Conservation (phyloP, 257 asterid species). For the Penstemon davidsonii region DNA sequence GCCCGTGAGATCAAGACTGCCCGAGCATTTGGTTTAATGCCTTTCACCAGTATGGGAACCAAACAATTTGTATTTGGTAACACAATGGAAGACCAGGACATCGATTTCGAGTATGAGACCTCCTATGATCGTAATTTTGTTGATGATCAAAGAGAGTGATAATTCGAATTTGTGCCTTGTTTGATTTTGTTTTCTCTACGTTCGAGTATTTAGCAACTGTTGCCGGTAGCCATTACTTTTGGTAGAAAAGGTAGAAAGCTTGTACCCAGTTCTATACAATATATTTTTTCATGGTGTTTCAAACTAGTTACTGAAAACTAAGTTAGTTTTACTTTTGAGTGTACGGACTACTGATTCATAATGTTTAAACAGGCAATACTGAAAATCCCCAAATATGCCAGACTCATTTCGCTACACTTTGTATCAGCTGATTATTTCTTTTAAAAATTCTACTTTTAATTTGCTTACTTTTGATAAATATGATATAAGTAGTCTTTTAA, state of each 20-base stretch:
- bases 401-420: too few species aligned
- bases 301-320: neutral
- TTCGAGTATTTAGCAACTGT: neutral
- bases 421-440: too few species aligned
- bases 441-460: too few species aligned
- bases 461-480: too few species aligned
- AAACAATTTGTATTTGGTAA: conserved; percentile 57
- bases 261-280: neutral
- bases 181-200: neutral
- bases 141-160: conserved; percentile 31
- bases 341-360: too few species aligned
- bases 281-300: conserved; percentile 3
- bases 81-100: conserved; percentile 65
- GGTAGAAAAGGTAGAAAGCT: conserved; percentile 1
- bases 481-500: too few species aligned
- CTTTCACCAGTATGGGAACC: conserved; percentile 95
- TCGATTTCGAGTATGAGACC: conserved; percentile 40
- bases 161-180: neutral
- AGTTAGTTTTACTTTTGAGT: neutral
- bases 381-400: too few species aligned
- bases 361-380: too few species aligned
- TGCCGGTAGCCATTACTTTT: conserved; percentile 8
- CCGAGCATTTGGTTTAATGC: conserved; percentile 91
- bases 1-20: conserved; percentile 95
- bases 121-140: conserved; percentile 45